phyloP scores from a whole-genome alignment of 352 stramenopile genomes.

The Phytophthora sojae region DNA sequence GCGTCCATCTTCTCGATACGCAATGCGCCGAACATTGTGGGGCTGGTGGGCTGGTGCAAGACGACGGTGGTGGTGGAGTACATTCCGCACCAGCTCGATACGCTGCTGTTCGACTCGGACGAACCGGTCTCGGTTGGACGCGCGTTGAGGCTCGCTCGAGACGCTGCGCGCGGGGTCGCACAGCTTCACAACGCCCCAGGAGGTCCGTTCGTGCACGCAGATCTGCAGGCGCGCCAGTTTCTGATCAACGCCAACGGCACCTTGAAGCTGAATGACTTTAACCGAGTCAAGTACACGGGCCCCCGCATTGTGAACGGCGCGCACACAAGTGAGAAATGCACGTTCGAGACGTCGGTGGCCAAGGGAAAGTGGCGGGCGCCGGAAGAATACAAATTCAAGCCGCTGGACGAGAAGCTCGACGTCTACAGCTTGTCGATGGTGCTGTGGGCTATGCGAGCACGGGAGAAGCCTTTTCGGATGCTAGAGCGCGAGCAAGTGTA shows the following conservation, averaged over 20 bases:
- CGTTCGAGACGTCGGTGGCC: conserved; percentile 62
- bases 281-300: conserved; percentile 79
- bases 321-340: conserved; percentile 57
- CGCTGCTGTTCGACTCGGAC: conserved; percentile 61
- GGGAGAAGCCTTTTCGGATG: conserved; percentile 55
- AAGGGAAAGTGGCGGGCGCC: conserved; percentile 86
- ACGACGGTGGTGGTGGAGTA: conserved; percentile 82
- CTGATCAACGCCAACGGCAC: conserved; percentile 64
- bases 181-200: conserved; percentile 72
- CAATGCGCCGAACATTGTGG: conserved; percentile 75
- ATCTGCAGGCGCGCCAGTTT: conserved; percentile 86
- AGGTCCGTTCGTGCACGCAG: conserved; percentile 79
- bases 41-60: conserved; percentile 79
- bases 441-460: conserved; percentile 64
- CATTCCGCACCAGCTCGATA: conserved; percentile 67
- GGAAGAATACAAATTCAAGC: conserved; percentile 64
- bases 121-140: conserved; percentile 54
- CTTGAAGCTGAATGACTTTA: conserved; percentile 85
- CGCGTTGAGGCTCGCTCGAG: conserved; percentile 54
- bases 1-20: conserved; percentile 74
- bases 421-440: conserved; percentile 79
- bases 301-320: conserved; percentile 44
- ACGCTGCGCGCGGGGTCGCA: conserved; percentile 66
- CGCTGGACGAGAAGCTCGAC: conserved; percentile 69
- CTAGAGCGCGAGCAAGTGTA: conserved; percentile 66